Evolutionary conservation across 345 rosid species (phyloP).

Genomic region (Fremontodendron californicum): DNA sequence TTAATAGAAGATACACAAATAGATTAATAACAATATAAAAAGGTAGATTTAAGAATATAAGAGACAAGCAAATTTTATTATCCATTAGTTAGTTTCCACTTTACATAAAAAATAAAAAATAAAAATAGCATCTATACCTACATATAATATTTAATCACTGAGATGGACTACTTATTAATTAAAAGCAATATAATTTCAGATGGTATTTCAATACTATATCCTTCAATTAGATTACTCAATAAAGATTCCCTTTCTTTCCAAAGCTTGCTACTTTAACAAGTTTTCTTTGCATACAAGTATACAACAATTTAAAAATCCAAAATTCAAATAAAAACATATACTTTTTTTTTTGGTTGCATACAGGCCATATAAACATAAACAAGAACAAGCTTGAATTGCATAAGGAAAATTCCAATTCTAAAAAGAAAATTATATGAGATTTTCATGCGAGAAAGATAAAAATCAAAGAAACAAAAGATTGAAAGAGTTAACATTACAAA

Average conservation of each 20-base stretch:
- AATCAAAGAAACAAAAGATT: not conserved
- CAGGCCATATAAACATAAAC: not conserved
- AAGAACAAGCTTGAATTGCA: constrained; percentile 7
- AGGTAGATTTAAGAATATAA: not conserved
- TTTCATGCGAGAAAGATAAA: not conserved
- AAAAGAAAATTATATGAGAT: not conserved
- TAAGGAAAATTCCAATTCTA: not conserved
- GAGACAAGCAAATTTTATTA: not conserved
- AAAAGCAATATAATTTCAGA: not conserved
- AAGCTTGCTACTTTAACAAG: not conserved
- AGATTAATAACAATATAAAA: not conserved
- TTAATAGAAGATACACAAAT: not conserved
- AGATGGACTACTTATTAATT: not conserved
- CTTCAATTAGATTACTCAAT: not conserved
- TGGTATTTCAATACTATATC: not conserved
- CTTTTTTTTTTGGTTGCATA: not conserved
- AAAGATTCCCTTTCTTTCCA: not conserved
- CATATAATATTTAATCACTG: not conserved
- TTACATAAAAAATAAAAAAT: not conserved
- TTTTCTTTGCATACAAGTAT: constrained; percentile 4
- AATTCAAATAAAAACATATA: not conserved
- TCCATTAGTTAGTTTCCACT: not conserved
- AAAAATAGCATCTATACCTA: not conserved
- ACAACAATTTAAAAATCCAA: not conserved
- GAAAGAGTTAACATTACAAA: not conserved